These are phyloP conservation scores for Mollisia scopiformis DNA, from an alignment of 2,329 filamentous ascomycete genomes.

Conservation along the genomic window DNA sequence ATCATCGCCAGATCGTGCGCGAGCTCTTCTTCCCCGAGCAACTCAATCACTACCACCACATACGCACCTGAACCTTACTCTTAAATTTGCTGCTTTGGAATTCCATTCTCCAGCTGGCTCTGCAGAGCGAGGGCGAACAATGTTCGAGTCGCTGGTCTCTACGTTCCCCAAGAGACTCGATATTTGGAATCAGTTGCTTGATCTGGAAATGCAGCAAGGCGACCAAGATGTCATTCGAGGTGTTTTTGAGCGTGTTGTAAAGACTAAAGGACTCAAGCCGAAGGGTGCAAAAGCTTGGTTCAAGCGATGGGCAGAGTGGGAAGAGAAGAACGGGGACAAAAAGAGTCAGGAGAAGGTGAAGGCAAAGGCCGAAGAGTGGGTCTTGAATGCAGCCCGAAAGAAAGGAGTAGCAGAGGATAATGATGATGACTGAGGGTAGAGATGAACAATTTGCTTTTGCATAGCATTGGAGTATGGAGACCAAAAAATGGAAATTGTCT, in stretches of 20 bases:
- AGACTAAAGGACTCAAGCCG: slow-evolving; percentile 73
- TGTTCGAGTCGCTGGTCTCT: slow-evolving; percentile 86
- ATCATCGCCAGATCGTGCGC: slow-evolving; percentile 71
- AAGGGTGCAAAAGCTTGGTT: slow-evolving; percentile 87
- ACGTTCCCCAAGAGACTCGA: slow-evolving; percentile 89
- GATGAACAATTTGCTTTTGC: background rate
- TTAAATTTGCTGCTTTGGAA: slow-evolving; percentile 89
- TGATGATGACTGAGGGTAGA: slow-evolving; percentile 4
- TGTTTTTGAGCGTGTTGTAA: slow-evolving; percentile 80
- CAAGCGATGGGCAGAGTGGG: slow-evolving; percentile 89
- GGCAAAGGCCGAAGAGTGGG: slow-evolving; percentile 72
- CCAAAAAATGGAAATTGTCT: background rate
- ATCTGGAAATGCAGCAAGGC: slow-evolving; percentile 74
- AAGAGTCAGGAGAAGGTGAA: slow-evolving; percentile 73
- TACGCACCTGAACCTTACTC: slow-evolving; percentile 71
- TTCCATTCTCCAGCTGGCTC: slow-evolving; percentile 84
- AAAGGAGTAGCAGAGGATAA: slow-evolving; percentile 31
- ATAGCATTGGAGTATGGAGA: slow-evolving; percentile 17
- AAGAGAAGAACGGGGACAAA: slow-evolving; percentile 71
- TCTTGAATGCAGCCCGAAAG: slow-evolving; percentile 50
- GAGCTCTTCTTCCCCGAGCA: slow-evolving; percentile 79
- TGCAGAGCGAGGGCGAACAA: slow-evolving; percentile 87
- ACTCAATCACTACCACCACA: slow-evolving; percentile 77
- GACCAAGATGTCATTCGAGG: slow-evolving; percentile 66
- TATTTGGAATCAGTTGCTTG: slow-evolving; percentile 89